Evolutionary conservation across 1,139 yeast genomes (phyloP).

Genomic region (Suhomyces kunorum): DNA sequence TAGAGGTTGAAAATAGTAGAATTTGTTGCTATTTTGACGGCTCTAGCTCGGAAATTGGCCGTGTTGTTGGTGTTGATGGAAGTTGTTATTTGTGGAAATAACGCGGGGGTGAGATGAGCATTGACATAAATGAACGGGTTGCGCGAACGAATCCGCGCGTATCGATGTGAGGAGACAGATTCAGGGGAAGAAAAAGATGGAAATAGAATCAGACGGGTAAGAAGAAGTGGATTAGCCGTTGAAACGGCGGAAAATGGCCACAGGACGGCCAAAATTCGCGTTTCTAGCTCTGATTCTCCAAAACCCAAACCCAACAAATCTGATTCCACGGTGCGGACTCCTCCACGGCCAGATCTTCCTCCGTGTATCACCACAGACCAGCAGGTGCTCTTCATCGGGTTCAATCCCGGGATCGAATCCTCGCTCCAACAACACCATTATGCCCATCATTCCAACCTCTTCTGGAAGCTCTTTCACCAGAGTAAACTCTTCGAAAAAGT

Average conservation of each 20-base stretch:
- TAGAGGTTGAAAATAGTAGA: background rate
- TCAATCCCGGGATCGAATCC: slow-evolving; percentile 72
- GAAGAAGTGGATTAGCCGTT: background rate
- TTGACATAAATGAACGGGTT: slow-evolving; percentile 1
- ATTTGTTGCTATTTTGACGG: too few species aligned
- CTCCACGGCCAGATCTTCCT: slow-evolving; percentile 26
- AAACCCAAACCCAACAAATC: background rate
- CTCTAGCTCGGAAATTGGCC: too few species aligned
- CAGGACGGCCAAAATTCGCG: too few species aligned
- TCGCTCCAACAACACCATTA: slow-evolving; percentile 67
- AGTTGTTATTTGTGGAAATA: background rate
- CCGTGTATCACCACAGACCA: slow-evolving; percentile 37
- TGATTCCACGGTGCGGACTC: background rate
- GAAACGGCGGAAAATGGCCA: background rate
- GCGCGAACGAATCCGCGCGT: background rate
- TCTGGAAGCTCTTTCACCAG: slow-evolving; percentile 67
- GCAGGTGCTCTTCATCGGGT: slow-evolving; percentile 64
- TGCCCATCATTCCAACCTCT: slow-evolving; percentile 69
- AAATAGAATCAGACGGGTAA: background rate
- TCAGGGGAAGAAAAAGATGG: background rate
- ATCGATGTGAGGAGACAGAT: background rate
- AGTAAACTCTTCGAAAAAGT: slow-evolving; percentile 44
- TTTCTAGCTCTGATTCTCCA: background rate
- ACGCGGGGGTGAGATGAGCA: slow-evolving; percentile 7
- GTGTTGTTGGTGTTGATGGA: too few species aligned